These are phyloP conservation scores for Lanmaoa pseudosensibilis DNA, from an alignment of 768 basidiomycete genomes.

Conservation along the genomic window DNA sequence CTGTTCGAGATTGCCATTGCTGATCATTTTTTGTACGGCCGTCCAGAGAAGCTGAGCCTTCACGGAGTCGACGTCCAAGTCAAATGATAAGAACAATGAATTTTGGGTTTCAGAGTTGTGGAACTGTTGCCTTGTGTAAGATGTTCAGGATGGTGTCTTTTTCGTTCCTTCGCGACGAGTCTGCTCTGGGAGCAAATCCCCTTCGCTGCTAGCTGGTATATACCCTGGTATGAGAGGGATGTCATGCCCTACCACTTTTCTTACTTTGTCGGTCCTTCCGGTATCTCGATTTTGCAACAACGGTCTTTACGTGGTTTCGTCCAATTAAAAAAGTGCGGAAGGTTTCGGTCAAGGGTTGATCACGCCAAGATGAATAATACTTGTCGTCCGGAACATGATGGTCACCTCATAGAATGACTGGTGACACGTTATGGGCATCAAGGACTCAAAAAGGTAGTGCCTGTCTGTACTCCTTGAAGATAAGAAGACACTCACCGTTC, in stretches of 20 bases:
- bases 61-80: not conserved
- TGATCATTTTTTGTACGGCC: not conserved
- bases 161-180: not conserved
- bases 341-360: not conserved
- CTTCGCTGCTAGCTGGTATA: not conserved
- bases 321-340: too few species aligned
- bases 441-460: not conserved
- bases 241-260: not conserved
- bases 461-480: not conserved
- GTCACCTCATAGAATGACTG: not conserved
- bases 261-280: not conserved
- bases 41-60: not conserved
- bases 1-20: not conserved
- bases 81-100: not conserved
- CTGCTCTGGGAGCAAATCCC: not conserved
- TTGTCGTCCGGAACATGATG: not conserved
- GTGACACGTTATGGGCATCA: not conserved
- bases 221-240: not conserved
- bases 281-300: not conserved
- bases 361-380: not conserved
- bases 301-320: not conserved
- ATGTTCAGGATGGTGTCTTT: not conserved
- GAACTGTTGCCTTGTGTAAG: not conserved
- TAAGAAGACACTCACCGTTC: not conserved
- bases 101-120: not conserved